phyloP scores from a whole-genome alignment of 2,329 filamentous ascomycete species.

The Venturia oleaginea region DNA sequence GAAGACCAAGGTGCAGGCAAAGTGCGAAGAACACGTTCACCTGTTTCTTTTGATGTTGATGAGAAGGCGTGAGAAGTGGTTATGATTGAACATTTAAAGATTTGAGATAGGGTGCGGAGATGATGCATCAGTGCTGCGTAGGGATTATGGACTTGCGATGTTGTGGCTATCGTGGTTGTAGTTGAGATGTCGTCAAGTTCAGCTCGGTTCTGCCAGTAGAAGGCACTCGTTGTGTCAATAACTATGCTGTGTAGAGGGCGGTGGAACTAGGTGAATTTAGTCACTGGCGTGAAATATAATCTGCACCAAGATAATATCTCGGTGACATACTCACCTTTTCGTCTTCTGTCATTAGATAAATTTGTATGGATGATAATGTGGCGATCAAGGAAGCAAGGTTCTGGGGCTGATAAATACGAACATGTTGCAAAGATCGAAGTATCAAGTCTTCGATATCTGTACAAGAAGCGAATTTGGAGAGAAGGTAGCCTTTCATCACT shows the following conservation, averaged over 20 bases:
- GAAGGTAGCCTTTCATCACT: slow-evolving; percentile 26
- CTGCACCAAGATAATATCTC: not conserved
- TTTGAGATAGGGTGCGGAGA: slow-evolving; percentile 6
- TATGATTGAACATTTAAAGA: slow-evolving; percentile 21
- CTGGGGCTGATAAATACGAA: slow-evolving; percentile 50
- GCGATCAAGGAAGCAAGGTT: slow-evolving; percentile 42
- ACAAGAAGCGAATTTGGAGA: not conserved
- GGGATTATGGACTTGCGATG: not conserved
- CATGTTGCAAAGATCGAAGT: slow-evolving; percentile 38
- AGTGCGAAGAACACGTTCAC: not conserved
- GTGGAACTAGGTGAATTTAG: slow-evolving; percentile 36
- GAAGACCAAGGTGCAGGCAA: slow-evolving; percentile 26
- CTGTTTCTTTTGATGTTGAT: slow-evolving; percentile 14
- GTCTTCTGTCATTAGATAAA: slow-evolving; percentile 38
- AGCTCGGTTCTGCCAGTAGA: slow-evolving; percentile 44
- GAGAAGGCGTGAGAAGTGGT: slow-evolving; percentile 18
- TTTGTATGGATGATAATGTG: slow-evolving; percentile 38
- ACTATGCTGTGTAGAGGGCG: slow-evolving; percentile 42
- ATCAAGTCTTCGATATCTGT: slow-evolving; percentile 22
- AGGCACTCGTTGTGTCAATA: slow-evolving; percentile 47
- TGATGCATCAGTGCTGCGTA: not conserved
- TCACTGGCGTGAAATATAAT: slow-evolving; percentile 14
- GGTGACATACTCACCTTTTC: not conserved
- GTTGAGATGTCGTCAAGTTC: slow-evolving; percentile 1
- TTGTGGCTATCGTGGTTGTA: not conserved